Percentiles rank a stretch among this genome's conserved stretches.
These are phyloP conservation scores for Aspergillus cejpii DNA, from an alignment of 2,329 filamentous ascomycete genomes.

Conservation along the genomic window DNA sequence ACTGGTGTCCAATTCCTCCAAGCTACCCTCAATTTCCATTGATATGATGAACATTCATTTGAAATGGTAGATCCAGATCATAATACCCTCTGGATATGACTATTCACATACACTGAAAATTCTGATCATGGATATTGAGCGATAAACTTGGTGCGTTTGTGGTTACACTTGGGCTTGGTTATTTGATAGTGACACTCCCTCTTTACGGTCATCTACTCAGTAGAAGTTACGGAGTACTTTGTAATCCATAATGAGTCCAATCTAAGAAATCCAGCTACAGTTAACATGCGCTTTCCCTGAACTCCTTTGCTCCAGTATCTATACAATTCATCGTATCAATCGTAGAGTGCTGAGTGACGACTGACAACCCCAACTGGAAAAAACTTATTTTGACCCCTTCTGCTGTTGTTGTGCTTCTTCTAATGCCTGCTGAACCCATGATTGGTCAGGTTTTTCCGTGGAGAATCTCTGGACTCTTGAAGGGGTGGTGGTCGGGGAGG, in stretches of 20 bases:
- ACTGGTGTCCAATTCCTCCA: background rate
- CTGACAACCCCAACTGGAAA: too few relatives aligned
- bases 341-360: too few relatives aligned
- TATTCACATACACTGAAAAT: slow-evolving; percentile 38
- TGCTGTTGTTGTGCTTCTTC: slow-evolving; percentile 21
- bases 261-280: background rate
- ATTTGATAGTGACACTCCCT: too few relatives aligned
- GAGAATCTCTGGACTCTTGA: slow-evolving; percentile 39
- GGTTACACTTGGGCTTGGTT: too few relatives aligned
- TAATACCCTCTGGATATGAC: slow-evolving; percentile 31
- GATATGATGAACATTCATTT: slow-evolving; percentile 31
- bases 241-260: background rate
- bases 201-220: too few relatives aligned
- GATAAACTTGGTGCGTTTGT: slow-evolving; percentile 8
- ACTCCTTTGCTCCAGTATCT: background rate
- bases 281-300: too few relatives aligned
- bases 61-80: slow-evolving; percentile 28
- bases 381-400: slow-evolving; percentile 5
- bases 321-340: background rate
- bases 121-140: slow-evolving; percentile 27
- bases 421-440: slow-evolving; percentile 29
- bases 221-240: background rate
- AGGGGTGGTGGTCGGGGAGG: slow-evolving; percentile 16
- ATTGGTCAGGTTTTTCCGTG: slow-evolving; percentile 34
- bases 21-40: slow-evolving; percentile 14